phyloP scores from a whole-genome alignment of 305 asterid genomes.

The Rubia balearica region DNA sequence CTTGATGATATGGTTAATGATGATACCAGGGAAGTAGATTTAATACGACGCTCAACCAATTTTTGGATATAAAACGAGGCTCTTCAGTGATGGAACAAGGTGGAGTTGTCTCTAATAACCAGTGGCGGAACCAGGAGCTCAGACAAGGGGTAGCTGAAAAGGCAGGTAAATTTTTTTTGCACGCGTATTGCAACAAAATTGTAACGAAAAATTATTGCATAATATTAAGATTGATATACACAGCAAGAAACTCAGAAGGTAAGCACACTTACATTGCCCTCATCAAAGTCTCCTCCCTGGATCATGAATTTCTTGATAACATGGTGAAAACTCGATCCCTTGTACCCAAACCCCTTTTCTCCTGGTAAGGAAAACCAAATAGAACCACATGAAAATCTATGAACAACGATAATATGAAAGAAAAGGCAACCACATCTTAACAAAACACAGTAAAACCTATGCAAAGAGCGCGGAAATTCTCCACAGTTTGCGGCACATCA shows the following conservation, averaged over 20 bases:
- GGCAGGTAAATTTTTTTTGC: too few relatives aligned
- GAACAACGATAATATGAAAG: not conserved
- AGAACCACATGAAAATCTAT: conserved; percentile 9
- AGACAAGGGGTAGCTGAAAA: too few relatives aligned
- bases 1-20: conserved; percentile 17
- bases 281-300: conserved; percentile 96
- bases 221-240: conserved; percentile 7
- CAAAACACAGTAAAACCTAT: conserved; percentile 44
- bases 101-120: too few relatives aligned
- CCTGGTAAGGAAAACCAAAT: conserved; percentile 33
- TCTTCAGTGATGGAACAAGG: too few relatives aligned
- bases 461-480: conserved; percentile 95
- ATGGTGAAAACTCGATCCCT: conserved; percentile 84
- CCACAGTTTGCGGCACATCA: conserved; percentile 89
- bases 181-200: too few relatives aligned
- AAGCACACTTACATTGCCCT: conserved; percentile 70
- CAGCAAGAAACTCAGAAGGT: not conserved
- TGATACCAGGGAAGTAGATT: conserved; percentile 4
- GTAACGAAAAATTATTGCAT: too few relatives aligned
- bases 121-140: too few relatives aligned
- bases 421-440: not conserved
- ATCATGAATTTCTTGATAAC: conserved; percentile 91
- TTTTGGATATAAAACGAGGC: too few relatives aligned
- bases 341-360: conserved; percentile 93
- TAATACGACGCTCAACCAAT: conserved; percentile 1